Base-by-base conservation (phyloP, 345 rosid species). In the Durio zibethinus region DNA sequence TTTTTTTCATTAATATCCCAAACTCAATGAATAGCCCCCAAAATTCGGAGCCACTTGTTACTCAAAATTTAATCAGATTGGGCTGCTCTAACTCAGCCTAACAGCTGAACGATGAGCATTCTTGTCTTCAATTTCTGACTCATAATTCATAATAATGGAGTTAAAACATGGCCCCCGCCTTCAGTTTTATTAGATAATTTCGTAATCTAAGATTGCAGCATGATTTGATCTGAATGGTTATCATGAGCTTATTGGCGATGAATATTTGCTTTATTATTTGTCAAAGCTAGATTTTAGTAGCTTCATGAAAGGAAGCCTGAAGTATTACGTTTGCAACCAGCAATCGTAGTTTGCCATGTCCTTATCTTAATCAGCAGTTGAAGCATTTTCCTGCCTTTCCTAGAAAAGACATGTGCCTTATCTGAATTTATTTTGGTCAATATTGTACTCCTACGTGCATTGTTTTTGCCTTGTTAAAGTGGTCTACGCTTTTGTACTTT, bases 351-450 rank as follows among this genome's bases (percentile, higher is more conserved):
- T 5, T 27, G 54, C 54, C 73, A 43, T 68, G 54, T 43, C 54
- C 21, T 23, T 2, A 31, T 31, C 20, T 27, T 11, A 18, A 14
- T 29, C 36, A 27, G 0, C 36, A 25, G 4, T 3, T 0, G 10
- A 11, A 11, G 2, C 20, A 60, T 4, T 57, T 57, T 57, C 14
- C 36, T 6, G 25, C 42, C 4, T 56, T 35, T 38, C 40, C 40
- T 4, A 54, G 50, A 73, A 33, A 7, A 16, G 10, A 15, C 11
- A 0, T 35, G 12, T 35, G 18, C 10, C 20, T 16, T 18, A 29
- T 45, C 14, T 63, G 35, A 57, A 42, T 42, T 36, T 74, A 50
- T 15, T 20, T 62, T 76, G 62, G 78, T 76, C 78, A 76, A 76
- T 47, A 33, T 31, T 76, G 78, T 50, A 35, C 62, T 10, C n/a